Evolutionary conservation across 2,329 filamentous ascomycete species (phyloP).

Genomic region (Eutypa lata): DNA sequence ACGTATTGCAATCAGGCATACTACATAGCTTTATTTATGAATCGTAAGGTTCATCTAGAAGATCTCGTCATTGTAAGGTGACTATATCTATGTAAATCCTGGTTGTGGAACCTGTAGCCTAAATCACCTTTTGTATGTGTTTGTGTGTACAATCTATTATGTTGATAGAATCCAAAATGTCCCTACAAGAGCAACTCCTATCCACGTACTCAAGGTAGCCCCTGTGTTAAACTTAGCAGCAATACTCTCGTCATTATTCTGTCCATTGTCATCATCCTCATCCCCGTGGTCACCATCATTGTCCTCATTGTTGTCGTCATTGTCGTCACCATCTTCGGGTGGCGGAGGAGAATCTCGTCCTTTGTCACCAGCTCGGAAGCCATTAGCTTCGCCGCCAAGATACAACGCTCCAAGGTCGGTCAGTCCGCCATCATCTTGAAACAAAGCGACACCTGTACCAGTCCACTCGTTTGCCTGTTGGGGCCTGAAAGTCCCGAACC

Average conservation of each 20-base stretch:
- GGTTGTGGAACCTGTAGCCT: too few relatives aligned
- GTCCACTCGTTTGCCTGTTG: slow-evolving; percentile 38
- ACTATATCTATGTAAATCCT: too few relatives aligned
- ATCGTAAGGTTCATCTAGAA: too few relatives aligned
- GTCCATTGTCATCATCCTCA: slow-evolving; percentile 3
- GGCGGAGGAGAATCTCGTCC: slow-evolving; percentile 8
- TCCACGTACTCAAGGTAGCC: neutral
- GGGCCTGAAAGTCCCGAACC: slow-evolving; percentile 38
- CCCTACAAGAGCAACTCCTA: neutral
- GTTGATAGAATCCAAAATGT: neutral
- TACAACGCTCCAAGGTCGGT: slow-evolving; percentile 37
- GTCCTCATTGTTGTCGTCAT: slow-evolving; percentile 4
- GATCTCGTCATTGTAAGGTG: too few relatives aligned
- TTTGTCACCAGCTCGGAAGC: slow-evolving; percentile 32
- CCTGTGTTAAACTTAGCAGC: neutral
- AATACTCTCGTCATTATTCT: neutral
- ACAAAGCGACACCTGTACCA: slow-evolving; percentile 34
- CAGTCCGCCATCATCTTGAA: slow-evolving; percentile 34
- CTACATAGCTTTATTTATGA: too few relatives aligned
- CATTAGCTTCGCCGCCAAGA: slow-evolving; percentile 35
- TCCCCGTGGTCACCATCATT: slow-evolving; percentile 2
- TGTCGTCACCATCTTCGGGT: slow-evolving; percentile 8
- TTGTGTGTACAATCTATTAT: neutral
- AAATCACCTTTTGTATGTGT: too few relatives aligned
- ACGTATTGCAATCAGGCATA: too few relatives aligned